phyloP scores from a whole-genome alignment of 345 rosid species.

The Syzygium oleosum region DNA sequence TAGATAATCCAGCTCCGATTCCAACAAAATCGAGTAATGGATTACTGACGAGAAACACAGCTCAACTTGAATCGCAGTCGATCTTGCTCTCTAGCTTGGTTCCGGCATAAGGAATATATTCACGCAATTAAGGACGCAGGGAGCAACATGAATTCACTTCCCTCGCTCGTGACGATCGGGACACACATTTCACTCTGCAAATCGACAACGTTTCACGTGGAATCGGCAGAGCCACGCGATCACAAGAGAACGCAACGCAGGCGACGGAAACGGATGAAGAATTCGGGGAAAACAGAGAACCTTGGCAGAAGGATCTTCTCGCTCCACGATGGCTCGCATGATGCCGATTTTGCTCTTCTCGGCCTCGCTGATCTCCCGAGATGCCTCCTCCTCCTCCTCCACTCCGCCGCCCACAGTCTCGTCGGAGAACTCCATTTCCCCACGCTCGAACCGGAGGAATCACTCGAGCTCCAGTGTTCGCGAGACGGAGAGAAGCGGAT shows the following conservation, averaged over 20 bases:
- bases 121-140: not conserved
- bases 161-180: not conserved
- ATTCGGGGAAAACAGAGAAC: conserved; percentile 2
- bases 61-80: not conserved
- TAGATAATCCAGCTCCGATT: not conserved
- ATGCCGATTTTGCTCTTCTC: conserved; percentile 69
- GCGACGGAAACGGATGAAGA: too few species aligned
- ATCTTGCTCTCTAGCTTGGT: not conserved
- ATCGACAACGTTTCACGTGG: not conserved
- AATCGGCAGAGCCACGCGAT: not conserved
- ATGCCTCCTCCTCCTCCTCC: not conserved
- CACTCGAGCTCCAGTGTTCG: not conserved
- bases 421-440: not conserved
- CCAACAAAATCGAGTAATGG: not conserved
- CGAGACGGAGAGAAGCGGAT: not conserved
- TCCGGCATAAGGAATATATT: too few species aligned
- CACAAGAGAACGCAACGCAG: not conserved
- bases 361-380: conserved; percentile 33
- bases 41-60: not conserved
- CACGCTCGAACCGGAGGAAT: not conserved
- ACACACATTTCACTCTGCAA: not conserved
- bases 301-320: conserved; percentile 73
- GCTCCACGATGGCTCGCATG: conserved; percentile 69
- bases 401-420: not conserved
- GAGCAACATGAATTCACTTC: not conserved